These are phyloP conservation scores for Penicillium bialowiezense DNA, from an alignment of 495 filamentous ascomycete genomes.

Conservation along the genomic window DNA sequence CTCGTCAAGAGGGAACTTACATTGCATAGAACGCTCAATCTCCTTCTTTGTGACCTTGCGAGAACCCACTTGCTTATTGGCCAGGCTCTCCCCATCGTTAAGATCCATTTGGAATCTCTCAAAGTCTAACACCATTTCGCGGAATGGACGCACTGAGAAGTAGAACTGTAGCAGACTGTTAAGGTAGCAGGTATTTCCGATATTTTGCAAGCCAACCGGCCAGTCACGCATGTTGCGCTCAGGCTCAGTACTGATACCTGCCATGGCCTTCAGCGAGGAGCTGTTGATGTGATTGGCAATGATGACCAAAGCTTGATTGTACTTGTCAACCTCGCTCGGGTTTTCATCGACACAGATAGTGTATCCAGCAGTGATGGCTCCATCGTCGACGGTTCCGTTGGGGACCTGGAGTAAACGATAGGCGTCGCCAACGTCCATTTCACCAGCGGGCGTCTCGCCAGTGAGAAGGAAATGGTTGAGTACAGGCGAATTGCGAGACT, in stretches of 20 bases:
- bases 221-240: slow-evolving; percentile 44
- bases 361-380: slow-evolving; percentile 49
- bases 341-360: slow-evolving; percentile 48
- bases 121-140: slow-evolving; percentile 74
- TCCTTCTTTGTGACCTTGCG: slow-evolving; percentile 57
- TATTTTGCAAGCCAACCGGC: slow-evolving; percentile 85
- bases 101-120: slow-evolving; percentile 65
- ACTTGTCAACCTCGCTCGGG: slow-evolving; percentile 45
- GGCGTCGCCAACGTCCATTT: slow-evolving; percentile 58
- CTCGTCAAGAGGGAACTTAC: slow-evolving; percentile 46
- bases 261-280: slow-evolving; percentile 35
- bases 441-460: slow-evolving; percentile 47
- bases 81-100: slow-evolving; percentile 52
- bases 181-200: slow-evolving; percentile 96
- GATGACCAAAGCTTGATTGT: slow-evolving; percentile 47
- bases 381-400: slow-evolving; percentile 50
- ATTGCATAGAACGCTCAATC: slow-evolving; percentile 65
- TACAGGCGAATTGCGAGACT: slow-evolving; percentile 50
- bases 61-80: slow-evolving; percentile 64
- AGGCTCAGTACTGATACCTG: slow-evolving; percentile 30
- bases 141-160: slow-evolving; percentile 79
- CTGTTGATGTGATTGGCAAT: slow-evolving; percentile 51
- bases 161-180: slow-evolving; percentile 97
- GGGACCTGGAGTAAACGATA: slow-evolving; percentile 55
- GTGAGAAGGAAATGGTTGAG: slow-evolving; percentile 55